Evolutionary conservation across 768 basidiomycete species (phyloP), one percentile per base, ranked within the genome.

Genomic region (Mrakia hoshinonis): DNA sequence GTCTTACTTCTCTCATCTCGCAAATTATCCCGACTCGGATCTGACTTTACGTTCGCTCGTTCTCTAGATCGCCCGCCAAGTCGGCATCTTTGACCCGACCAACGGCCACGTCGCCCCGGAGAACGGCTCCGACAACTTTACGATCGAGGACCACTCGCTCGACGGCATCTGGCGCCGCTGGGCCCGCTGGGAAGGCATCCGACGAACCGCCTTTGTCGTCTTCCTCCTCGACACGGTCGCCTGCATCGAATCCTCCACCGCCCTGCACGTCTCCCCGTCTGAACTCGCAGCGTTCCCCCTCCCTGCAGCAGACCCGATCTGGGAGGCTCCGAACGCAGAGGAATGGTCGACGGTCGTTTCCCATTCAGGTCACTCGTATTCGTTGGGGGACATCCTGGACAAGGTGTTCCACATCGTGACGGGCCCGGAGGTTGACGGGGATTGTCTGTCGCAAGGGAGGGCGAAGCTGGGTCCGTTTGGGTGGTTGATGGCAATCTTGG

Each of bases 181-280:
- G 81, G 80, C 81, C 36, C 75, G 75, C 48, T 76, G 76, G 18
- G 81, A 82, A 67, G 80, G 79, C 0, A 76, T 77, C 34, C 76
- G 81, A 10, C 74, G 70, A 54, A 79, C 77, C 13, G 78, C 76
- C 18, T 80, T 72, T 61, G 74, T 81, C 18, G 74, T 82, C 18
- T 82, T 79, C 67, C 75, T 80, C 51, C 79, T 81, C 67, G 81
- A 82, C 66, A 79, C 79, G 2, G 70, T 82, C 34, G 79, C 79
- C 18, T 76, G 77, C 9, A 72, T 82, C 64, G 81, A 82, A 67
- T 75, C 79, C 46, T 78, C 77, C 46, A 76, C 77, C 65, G 77
- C 75, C 13, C 76, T 77, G 26, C 75, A 76, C 60, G 74, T 81
- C 2, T 64, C 73, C 6, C 69, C 79, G 0, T 74, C 69, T 61